Percentiles rank a stretch among this genome's conserved stretches.
These are phyloP conservation scores for Cercophora sp. DNA, from an alignment of 495 filamentous ascomycete species.

Conservation along the genomic window DNA sequence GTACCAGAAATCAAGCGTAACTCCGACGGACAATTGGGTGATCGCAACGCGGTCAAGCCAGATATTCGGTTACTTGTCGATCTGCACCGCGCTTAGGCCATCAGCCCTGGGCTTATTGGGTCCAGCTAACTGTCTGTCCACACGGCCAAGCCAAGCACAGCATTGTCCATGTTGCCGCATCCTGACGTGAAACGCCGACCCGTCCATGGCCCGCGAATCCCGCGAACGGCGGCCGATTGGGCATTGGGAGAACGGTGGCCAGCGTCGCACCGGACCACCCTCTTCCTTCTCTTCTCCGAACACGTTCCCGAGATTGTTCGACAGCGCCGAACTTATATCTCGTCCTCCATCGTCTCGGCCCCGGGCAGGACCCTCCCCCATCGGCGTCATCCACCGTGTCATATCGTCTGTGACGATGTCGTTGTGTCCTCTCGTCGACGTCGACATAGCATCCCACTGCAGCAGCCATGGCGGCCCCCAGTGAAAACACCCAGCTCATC, in stretches of 20 bases:
- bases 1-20: too few relatives aligned
- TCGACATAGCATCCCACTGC: neutral
- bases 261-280: neutral
- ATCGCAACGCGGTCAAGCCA: too few relatives aligned
- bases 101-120: too few relatives aligned
- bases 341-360: neutral
- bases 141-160: too few relatives aligned
- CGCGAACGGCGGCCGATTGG: neutral
- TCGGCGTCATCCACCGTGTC: neutral
- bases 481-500: conserved; percentile 1
- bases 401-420: neutral
- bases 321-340: neutral
- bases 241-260: neutral
- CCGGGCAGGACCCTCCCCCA: neutral
- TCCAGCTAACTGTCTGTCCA: too few relatives aligned
- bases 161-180: too few relatives aligned
- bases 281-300: neutral
- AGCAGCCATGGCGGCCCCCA: neutral
- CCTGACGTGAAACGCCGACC: too few relatives aligned
- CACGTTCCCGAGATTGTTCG: neutral
- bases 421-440: neutral
- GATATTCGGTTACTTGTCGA: too few relatives aligned
- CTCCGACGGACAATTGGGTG: too few relatives aligned
- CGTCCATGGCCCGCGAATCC: neutral
- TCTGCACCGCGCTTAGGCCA: too few relatives aligned